Conservation (phyloP, 805 yeast species). For the Ogataea populi-albae region DNA sequence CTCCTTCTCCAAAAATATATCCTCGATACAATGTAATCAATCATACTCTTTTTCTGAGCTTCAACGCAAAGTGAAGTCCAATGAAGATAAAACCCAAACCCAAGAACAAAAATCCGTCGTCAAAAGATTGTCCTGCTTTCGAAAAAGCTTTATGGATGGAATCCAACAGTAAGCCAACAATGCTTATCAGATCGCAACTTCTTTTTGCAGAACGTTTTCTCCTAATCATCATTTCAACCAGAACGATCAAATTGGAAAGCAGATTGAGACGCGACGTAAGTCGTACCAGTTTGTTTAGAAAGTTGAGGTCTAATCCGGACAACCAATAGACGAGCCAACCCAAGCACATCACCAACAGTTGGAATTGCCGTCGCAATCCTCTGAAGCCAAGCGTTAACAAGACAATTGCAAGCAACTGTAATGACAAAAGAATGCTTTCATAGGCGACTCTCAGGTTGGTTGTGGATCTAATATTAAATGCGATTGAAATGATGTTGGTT, state of each 20-base stretch:
- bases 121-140: no score
- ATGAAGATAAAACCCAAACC: neutral
- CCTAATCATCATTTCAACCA: neutral
- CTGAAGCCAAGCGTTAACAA: constrained; percentile 2
- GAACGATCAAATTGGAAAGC: neutral
- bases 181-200: no score
- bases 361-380: constrained; percentile 3
- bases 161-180: no score
- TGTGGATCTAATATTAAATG: constrained; percentile 1
- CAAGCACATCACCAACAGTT: constrained; percentile 5
- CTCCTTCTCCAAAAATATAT: neutral
- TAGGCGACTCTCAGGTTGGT: constrained; percentile 4
- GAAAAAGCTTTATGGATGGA: no score
- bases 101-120: neutral
- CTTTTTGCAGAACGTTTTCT: no score
- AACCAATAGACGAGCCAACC: constrained; percentile 10
- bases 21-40: neutral
- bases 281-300: neutral
- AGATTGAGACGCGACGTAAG: neutral
- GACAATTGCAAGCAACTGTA: constrained; percentile 2
- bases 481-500: constrained; percentile 1
- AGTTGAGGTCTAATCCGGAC: neutral
- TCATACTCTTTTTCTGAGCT: neutral
- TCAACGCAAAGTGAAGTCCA: neutral
- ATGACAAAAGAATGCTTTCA: constrained; percentile 1